Base-by-base conservation (phyloP, 1,139 yeast genomes). In the Suhomyces taliae region DNA sequence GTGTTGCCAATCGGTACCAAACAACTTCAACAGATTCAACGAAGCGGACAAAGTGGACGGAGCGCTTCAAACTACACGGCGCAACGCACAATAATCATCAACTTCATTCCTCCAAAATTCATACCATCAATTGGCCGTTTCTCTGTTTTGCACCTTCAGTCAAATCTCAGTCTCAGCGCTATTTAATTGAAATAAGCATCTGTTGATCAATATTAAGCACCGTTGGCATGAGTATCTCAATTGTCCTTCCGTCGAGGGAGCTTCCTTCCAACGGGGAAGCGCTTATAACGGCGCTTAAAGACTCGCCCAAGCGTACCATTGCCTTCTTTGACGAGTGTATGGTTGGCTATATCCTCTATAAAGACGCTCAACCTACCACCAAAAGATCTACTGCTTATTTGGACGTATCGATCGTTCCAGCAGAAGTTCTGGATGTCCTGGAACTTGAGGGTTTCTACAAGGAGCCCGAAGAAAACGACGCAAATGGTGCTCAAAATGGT, bases 321-420 rank as follows among this genome's bases (percentile, higher is more conserved):
- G 60, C 69, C 2, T 74, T 68, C 50, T 74, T 72, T 48, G 79
- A 74, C 53, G 79, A 74, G 51, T 43, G 60, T 1, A 51, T 74
- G n/a, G 47, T 50, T n/a, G 78, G 77, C 0, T 73, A 61, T 46
- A 55, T 72, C 6, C 50, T 69, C 10, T 53, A 62, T 38, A 49
- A 56, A 14, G 60, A 58, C 34, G 40, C 51, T 10, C 49, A 37
- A 32, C 36, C 31, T 14, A 46, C 44, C 9, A n/a, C 32, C 26
- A 48, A 36, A 41, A 37, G 36, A 34, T 42, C 55, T 39, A 49
- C 56, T 3, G 55, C 64, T 15, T 60, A 58, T 26, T 51, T 70
- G 19, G 67, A 69, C 34, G 59, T 64, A 4, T 60, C 69, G 7
- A 61, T 71, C 5, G 53, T 62, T 6, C 71, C 74, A 2, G 65